Evolutionary conservation across 352 stramenopile genomes (phyloP).

Genomic region (Pythium plurisporium): DNA sequence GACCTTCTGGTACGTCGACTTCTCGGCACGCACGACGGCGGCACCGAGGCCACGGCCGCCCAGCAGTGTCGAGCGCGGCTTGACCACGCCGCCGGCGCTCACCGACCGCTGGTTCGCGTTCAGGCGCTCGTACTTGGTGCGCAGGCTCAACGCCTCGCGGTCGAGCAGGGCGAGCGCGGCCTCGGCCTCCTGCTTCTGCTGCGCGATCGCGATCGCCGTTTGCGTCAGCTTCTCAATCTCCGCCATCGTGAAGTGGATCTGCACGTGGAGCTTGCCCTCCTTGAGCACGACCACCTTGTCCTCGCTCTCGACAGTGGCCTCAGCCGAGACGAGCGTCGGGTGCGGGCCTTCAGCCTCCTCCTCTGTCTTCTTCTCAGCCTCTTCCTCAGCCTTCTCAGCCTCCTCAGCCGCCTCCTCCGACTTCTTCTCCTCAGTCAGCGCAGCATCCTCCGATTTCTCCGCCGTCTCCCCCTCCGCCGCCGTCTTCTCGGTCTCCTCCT

Average conservation of each 20-base stretch:
- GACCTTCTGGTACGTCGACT: slow-evolving; percentile 61
- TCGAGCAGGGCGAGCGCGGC: slow-evolving; percentile 56
- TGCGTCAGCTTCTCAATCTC: slow-evolving; percentile 74
- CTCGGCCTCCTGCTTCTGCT: slow-evolving; percentile 80
- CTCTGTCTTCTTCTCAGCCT: slow-evolving; percentile 14
- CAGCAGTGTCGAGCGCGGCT: slow-evolving; percentile 52
- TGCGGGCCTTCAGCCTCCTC: slow-evolving; percentile 19
- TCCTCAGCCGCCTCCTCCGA: slow-evolving; percentile 8
- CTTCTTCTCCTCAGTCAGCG: neutral
- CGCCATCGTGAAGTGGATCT: slow-evolving; percentile 65
- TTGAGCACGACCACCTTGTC: slow-evolving; percentile 21
- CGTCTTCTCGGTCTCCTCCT: slow-evolving; percentile 2
- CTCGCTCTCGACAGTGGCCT: slow-evolving; percentile 12
- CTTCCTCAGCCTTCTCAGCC: slow-evolving; percentile 19
- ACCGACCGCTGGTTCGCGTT: slow-evolving; percentile 73
- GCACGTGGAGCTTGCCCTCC: slow-evolving; percentile 49
- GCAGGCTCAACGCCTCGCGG: slow-evolving; percentile 66
- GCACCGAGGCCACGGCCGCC: slow-evolving; percentile 41
- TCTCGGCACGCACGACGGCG: slow-evolving; percentile 26
- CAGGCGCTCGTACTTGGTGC: slow-evolving; percentile 79
- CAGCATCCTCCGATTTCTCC: neutral
- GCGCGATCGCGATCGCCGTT: slow-evolving; percentile 64
- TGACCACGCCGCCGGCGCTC: slow-evolving; percentile 45
- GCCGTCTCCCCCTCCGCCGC: neutral
- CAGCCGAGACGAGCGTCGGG: slow-evolving; percentile 10